A percentile compares a stretch with the other conserved stretches of the same genome.
These are phyloP conservation scores for Scenedesmus sp. DNA, from an alignment of 163 green algal species.

Conservation along the genomic window DNA sequence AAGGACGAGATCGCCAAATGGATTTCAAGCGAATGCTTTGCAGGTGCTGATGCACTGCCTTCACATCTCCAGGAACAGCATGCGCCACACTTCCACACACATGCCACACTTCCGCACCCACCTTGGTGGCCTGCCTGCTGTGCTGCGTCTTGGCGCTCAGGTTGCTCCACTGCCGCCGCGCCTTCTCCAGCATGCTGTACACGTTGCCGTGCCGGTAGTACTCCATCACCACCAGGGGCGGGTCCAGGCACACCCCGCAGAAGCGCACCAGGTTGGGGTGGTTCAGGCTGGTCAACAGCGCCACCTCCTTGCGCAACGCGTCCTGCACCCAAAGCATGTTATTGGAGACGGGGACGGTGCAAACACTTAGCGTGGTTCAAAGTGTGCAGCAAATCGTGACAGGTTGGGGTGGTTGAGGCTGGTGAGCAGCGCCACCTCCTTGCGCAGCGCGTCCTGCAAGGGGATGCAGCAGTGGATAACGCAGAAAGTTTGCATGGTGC, in stretches of 20 bases:
- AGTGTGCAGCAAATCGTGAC: conserved; percentile 56
- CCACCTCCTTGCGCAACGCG: conserved; percentile 55
- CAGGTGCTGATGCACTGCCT: neutral
- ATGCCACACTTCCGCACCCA: neutral
- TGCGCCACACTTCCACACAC: too few relatives aligned
- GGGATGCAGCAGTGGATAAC: neutral
- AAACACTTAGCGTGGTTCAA: too few relatives aligned
- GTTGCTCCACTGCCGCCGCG: conserved; percentile 33
- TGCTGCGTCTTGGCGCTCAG: conserved; percentile 30
- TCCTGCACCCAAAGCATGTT: too few relatives aligned
- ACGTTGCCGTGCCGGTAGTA: conserved; percentile 66
- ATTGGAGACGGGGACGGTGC: too few relatives aligned
- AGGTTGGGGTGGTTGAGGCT: conserved; percentile 72
- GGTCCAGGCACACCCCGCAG: conserved; percentile 65
- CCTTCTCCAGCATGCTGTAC: conserved; percentile 55
- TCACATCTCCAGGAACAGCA: neutral
- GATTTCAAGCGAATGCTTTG: neutral
- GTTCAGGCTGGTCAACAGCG: conserved; percentile 61
- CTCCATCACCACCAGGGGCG: conserved; percentile 67
- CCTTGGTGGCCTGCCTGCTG: conserved; percentile 1
- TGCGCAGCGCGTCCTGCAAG: conserved; percentile 46
- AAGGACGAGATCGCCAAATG: too few relatives aligned
- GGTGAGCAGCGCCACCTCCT: conserved; percentile 65
- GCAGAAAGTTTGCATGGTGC: neutral
- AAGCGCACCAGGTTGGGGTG: conserved; percentile 75